These are phyloP conservation scores for Fusarium foetens DNA, from an alignment of 2,329 filamentous ascomycete genomes.

Conservation along the genomic window DNA sequence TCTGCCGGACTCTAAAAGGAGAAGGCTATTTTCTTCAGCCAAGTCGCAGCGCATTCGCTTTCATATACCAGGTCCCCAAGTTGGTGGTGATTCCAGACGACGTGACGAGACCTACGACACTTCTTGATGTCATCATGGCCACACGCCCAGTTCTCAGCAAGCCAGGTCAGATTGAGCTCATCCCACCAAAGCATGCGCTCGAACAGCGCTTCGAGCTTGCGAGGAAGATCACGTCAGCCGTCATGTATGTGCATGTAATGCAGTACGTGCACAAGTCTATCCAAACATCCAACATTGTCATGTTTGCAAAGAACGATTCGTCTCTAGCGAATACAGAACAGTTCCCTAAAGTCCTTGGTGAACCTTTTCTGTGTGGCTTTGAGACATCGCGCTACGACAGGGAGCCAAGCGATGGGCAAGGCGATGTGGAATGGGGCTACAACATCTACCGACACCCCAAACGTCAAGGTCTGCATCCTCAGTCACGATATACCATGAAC, in stretches of 20 bases:
- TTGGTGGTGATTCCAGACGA: no score
- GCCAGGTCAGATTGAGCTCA: neutral
- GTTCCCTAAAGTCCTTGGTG: neutral
- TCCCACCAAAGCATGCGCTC: neutral
- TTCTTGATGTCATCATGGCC: neutral
- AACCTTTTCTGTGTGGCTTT: no score
- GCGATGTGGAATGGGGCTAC: neutral
- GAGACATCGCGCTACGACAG: neutral
- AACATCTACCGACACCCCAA: neutral
- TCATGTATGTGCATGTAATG: neutral
- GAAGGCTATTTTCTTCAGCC: neutral
- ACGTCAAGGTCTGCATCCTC: neutral
- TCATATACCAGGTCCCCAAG: neutral
- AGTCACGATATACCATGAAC: neutral
- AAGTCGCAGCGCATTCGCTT: neutral
- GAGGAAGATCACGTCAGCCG: neutral
- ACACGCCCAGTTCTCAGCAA: neutral
- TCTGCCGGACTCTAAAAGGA: neutral
- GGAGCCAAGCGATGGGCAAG: neutral
- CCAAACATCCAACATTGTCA: neutral
- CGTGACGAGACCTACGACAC: neutral
- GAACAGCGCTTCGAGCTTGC: neutral
- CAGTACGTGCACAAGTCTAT: neutral
- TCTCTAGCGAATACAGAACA: neutral
- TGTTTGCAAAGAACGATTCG: neutral